Evolutionary conservation across 306 rosid genomes (phyloP).

Genomic region (Cicer yamashitae): DNA sequence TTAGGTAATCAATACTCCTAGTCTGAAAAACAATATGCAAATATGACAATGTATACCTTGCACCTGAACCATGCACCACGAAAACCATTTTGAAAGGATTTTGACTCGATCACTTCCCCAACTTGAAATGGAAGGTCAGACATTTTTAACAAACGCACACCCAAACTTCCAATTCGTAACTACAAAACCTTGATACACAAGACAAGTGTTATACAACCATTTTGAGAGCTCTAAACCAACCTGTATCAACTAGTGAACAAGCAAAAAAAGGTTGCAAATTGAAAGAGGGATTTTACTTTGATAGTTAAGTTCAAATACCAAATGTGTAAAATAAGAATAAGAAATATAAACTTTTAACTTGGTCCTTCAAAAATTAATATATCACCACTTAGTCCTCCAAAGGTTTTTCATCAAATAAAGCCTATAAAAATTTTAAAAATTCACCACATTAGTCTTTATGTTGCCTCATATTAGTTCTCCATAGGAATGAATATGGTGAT

Average conservation of each 20-base stretch:
- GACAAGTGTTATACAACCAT: constrained; percentile 13
- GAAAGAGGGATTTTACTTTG: background rate
- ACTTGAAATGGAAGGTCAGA: constrained; percentile 59
- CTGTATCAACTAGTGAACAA: background rate
- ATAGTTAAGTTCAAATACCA: background rate
- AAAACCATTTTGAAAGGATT: constrained; percentile 59
- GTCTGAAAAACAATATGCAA: background rate
- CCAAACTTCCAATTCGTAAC: background rate
- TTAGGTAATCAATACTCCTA: background rate
- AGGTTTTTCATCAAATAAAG: background rate
- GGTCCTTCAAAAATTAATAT: background rate
- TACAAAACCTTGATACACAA: background rate
- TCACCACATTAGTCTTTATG: background rate
- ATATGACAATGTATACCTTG: constrained; percentile 60
- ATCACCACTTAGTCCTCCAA: background rate
- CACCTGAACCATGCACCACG: constrained; percentile 94
- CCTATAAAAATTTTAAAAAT: background rate
- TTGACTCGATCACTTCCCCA: constrained; percentile 64
- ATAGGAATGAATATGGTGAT: background rate
- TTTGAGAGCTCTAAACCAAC: background rate
- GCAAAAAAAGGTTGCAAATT: background rate
- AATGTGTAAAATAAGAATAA: background rate
- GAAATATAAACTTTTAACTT: background rate
- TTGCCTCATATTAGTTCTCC: background rate
- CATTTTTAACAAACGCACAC: constrained; percentile 19